Evolutionary conservation across 2,329 filamentous ascomycete species (phyloP).

Genomic region (Hortaea werneckii): DNA sequence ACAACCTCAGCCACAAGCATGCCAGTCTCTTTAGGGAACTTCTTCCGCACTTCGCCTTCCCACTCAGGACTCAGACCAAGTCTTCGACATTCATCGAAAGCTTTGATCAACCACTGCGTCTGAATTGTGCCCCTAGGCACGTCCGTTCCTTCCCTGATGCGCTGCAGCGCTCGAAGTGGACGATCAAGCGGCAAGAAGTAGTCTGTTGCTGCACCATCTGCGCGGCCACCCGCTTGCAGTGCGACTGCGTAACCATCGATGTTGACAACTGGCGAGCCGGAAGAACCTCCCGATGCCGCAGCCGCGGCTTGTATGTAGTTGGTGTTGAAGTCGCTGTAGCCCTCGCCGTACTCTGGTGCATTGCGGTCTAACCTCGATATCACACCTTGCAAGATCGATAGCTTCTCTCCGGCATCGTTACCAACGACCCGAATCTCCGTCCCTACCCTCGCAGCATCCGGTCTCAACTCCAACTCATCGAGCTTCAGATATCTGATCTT

Average conservation of each 20-base stretch:
- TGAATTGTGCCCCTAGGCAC: slow-evolving; percentile 95
- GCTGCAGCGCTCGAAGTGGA: slow-evolving; percentile 74
- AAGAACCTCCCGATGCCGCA: slow-evolving; percentile 91
- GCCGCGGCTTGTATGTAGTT: slow-evolving; percentile 98
- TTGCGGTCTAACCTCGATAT: slow-evolving; percentile 94
- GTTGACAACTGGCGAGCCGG: slow-evolving; percentile 96
- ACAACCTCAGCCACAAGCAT: slow-evolving; percentile 96
- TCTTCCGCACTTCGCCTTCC: slow-evolving; percentile 73
- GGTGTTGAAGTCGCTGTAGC: slow-evolving; percentile 93
- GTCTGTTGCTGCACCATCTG: slow-evolving; percentile 91
- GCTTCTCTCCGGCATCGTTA: slow-evolving; percentile 96
- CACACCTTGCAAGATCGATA: slow-evolving; percentile 93
- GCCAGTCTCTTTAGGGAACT: slow-evolving; percentile 86
- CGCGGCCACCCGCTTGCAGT: slow-evolving; percentile 83
- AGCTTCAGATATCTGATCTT: slow-evolving; percentile 96
- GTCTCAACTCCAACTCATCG: slow-evolving; percentile 65
- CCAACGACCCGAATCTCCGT: slow-evolving; percentile 93
- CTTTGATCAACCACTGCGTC: slow-evolving; percentile 92
- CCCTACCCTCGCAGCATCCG: slow-evolving; percentile 78
- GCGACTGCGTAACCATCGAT: slow-evolving; percentile 87
- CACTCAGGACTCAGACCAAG: slow-evolving; percentile 75
- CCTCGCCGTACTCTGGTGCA: slow-evolving; percentile 93
- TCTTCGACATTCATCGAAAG: slow-evolving; percentile 91
- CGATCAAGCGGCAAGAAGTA: slow-evolving; percentile 94
- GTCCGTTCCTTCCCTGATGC: slow-evolving; percentile 63